Conservation (phyloP, 179 eudicot genomes). For the Silene vulgaris region DNA sequence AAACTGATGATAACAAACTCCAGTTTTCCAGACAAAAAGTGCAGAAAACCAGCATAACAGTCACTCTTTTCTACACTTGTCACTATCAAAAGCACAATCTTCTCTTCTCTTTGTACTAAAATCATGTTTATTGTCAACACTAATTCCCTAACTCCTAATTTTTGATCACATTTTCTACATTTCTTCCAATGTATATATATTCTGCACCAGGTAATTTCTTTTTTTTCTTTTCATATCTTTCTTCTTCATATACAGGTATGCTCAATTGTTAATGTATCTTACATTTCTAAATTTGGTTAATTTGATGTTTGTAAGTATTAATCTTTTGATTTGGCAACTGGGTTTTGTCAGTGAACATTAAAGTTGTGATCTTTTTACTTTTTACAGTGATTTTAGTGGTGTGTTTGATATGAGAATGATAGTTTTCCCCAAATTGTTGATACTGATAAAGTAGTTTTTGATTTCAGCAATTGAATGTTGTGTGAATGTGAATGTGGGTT, state of each 20-base stretch:
- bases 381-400: neutral
- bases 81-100: neutral
- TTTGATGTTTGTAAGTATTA: neutral
- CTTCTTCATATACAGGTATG: neutral
- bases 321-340: neutral
- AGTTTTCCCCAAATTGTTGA: neutral
- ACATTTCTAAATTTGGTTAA: neutral
- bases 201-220: constrained; percentile 5
- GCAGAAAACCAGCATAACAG: constrained; percentile 14
- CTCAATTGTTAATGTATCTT: neutral
- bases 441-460: neutral
- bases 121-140: neutral
- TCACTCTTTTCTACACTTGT: neutral
- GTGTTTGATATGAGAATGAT: neutral
- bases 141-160: neutral
- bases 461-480: neutral
- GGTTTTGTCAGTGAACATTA: constrained; percentile 7
- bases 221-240: neutral
- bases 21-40: neutral
- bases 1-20: neutral
- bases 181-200: neutral
- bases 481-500: neutral
- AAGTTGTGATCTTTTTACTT: constrained; percentile 9
- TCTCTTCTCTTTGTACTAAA: neutral
- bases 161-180: too few species aligned